Base-by-base conservation (phyloP, 306 rosid genomes). In the Biancaea sappan region DNA sequence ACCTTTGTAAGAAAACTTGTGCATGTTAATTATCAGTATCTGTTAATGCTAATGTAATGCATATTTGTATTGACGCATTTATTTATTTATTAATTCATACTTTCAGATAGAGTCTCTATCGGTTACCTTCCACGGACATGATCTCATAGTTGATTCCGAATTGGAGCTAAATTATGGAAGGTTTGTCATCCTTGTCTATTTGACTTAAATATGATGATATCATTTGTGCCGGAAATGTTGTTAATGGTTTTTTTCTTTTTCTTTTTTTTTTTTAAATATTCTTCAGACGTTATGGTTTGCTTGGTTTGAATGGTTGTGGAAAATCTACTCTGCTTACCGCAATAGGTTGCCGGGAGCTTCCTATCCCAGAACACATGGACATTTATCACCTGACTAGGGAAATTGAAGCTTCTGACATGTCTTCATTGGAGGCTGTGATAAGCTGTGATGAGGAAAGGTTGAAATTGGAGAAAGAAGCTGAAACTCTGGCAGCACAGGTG, bases 111-210 rank as follows among this genome's bases (percentile, higher is more conserved):
- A 95, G 73, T 92, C 99, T 52, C 80, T 95, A 26, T 84, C 99
- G 19, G 99, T 95, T 70, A 95, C 99, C 16, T 95, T 95, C 53
- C 99, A 95, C 16, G 97, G 99, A 52, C 99, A 95, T 41, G 99
- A 95, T 80, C 87, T 92, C 31, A 90, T 95, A 32, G 98, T 95
- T 54, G 99, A 95, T 82, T 80, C 97, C 44, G 98, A 90, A 53
- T 80, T 95, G 81, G 99, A 95, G 92, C 97, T 95, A 32, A 95
- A 95, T 41, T 95, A 90, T 86, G 98, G 99, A 77, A 95, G 98
- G 98, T 95, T 68, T 15, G 87, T 74, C 53, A 22, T 13, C 47
- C 47, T n/a, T n/a, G 6, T 15, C 31, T 41, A 6, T 54, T 58
- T 73, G 9, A 14, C 66, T 71, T 59, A 0, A 1, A 19, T 60